These are phyloP conservation scores for Neopestalotiopsis sp. DNA, from an alignment of 2,329 filamentous ascomycete species.

Conservation along the genomic window DNA sequence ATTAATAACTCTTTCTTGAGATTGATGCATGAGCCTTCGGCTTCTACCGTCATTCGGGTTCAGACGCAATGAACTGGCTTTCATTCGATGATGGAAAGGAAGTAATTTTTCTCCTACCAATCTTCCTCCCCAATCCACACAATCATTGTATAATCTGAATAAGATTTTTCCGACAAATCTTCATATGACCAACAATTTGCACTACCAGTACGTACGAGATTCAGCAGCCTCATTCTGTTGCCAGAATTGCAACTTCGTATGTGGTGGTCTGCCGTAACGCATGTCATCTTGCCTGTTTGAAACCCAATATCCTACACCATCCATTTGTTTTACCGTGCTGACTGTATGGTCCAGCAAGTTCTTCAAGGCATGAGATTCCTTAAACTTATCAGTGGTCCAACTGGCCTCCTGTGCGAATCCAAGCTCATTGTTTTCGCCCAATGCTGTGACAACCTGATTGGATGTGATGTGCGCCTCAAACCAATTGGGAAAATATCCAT, in stretches of 20 bases:
- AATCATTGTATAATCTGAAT: not conserved
- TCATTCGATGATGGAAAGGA: too few species aligned
- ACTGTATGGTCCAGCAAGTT: constrained; percentile 28
- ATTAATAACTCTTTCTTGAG: too few species aligned
- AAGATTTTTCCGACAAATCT: not conserved
- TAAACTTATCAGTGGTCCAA: constrained; percentile 29
- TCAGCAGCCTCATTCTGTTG: not conserved
- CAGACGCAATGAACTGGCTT: too few species aligned
- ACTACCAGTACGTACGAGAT: constrained; percentile 8
- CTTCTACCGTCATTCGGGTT: too few species aligned
- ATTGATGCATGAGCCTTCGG: too few species aligned
- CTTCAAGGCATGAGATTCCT: constrained; percentile 26
- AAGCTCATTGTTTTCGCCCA: constrained; percentile 31
- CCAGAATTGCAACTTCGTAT: not conserved
- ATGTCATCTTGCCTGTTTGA: constrained; percentile 28
- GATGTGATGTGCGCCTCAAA: constrained; percentile 33
- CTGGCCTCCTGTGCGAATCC: constrained; percentile 30
- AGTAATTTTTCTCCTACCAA: too few species aligned
- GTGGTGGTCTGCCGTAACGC: constrained; percentile 17
- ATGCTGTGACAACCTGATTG: constrained; percentile 23
- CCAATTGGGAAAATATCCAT: constrained; percentile 25
- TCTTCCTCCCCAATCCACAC: too few species aligned
- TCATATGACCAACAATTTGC: not conserved
- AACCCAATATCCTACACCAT: constrained; percentile 33
- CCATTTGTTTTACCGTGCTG: constrained; percentile 32